These are phyloP conservation scores for Rhodomyrtus psidioides DNA, from an alignment of 441 rosid species.

Conservation along the genomic window DNA sequence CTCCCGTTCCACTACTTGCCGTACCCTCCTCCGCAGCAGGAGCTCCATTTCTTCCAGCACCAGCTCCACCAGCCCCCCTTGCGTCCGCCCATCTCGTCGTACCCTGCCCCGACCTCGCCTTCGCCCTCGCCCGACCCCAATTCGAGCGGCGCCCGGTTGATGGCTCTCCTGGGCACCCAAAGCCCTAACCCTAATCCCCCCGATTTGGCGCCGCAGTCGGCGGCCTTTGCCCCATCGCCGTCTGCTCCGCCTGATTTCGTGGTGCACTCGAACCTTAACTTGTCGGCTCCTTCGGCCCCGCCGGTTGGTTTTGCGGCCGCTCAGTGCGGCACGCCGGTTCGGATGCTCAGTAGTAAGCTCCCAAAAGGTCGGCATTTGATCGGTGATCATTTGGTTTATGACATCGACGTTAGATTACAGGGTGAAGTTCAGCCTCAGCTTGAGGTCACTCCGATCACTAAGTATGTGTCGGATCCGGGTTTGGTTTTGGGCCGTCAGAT, in stretches of 20 bases:
- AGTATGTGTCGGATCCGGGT: conserved; percentile 74
- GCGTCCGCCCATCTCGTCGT: conserved; percentile 16
- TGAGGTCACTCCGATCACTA: conserved; percentile 77
- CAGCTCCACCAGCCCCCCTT: conserved; percentile 6
- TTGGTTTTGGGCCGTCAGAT: conserved; percentile 77
- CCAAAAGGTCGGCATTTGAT: conserved; percentile 58
- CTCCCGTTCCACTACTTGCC: conserved; percentile 35
- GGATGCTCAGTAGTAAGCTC: conserved; percentile 46
- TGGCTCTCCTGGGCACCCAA: conserved; percentile 53
- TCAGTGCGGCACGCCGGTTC: conserved; percentile 8
- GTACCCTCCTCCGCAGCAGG: conserved; percentile 25
- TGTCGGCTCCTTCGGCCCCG: neutral
- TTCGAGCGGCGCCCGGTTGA: conserved; percentile 55
- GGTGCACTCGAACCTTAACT: neutral
- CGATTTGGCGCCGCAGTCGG: neutral
- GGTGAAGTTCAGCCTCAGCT: conserved; percentile 77
- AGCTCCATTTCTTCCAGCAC: conserved; percentile 12
- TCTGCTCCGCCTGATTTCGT: conserved; percentile 12
- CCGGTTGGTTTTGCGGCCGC: conserved; percentile 9
- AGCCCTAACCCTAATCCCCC: conserved; percentile 8
- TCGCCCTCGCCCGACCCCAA: conserved; percentile 29
- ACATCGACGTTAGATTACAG: conserved; percentile 42
- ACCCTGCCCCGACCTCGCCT: conserved; percentile 30
- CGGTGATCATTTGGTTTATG: conserved; percentile 43
- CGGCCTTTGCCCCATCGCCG: neutral